Evolutionary conservation across 2,329 filamentous ascomycete genomes (phyloP).

Genomic region (Scedosporium minutisporum): DNA sequence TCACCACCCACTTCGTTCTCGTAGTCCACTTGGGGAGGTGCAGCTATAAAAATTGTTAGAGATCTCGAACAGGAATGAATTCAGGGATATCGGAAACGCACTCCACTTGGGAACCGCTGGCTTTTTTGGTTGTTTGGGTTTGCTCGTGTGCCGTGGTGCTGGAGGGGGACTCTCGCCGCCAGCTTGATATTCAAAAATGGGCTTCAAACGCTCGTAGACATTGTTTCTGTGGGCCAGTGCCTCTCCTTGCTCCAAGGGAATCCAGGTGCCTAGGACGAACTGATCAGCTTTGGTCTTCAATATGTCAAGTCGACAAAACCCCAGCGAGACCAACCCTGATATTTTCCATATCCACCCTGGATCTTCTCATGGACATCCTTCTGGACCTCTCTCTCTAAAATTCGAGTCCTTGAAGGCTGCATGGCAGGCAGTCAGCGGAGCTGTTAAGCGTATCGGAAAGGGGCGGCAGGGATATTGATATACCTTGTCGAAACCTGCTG

Average conservation of each 20-base stretch:
- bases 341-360: constrained; percentile 96
- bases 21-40: constrained; percentile 21
- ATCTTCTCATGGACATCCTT: constrained; percentile 97
- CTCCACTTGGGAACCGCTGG: constrained; percentile 53
- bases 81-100: background rate
- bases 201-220: constrained; percentile 69
- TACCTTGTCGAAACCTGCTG: constrained; percentile 85
- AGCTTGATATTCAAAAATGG: constrained; percentile 82
- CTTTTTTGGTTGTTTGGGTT: constrained; percentile 67
- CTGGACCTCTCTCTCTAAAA: constrained; percentile 92
- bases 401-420: constrained; percentile 75
- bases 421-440: background rate
- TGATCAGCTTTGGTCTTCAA: background rate
- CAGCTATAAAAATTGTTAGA: constrained; percentile 16
- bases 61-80: background rate
- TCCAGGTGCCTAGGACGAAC: constrained; percentile 69
- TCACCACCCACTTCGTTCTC: constrained; percentile 44
- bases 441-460: background rate
- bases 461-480: background rate
- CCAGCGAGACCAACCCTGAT: constrained; percentile 58
- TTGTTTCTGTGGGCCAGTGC: constrained; percentile 79
- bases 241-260: constrained; percentile 74
- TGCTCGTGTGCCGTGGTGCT: constrained; percentile 84
- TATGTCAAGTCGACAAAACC: background rate
- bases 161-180: constrained; percentile 84